These are phyloP conservation scores for Lablab purpureus DNA, from an alignment of 306 rosid species.

Conservation along the genomic window DNA sequence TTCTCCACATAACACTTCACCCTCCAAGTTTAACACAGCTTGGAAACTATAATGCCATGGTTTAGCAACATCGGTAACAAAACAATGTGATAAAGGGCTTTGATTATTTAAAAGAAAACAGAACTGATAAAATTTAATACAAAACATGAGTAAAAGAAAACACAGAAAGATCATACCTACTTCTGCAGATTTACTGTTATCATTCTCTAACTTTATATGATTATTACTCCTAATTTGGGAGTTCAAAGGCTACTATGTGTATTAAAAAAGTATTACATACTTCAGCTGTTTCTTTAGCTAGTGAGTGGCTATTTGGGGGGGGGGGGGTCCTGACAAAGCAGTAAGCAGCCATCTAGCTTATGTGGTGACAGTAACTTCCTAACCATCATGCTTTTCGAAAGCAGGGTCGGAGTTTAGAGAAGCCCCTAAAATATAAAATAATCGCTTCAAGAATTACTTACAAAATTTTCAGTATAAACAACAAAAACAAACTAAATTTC, in stretches of 20 bases:
- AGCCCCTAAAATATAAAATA: constrained; percentile 7
- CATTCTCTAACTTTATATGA: constrained; percentile 14
- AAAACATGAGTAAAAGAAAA: constrained; percentile 2
- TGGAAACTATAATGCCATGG: neutral
- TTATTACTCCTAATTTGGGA: constrained; percentile 8
- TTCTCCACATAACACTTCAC: constrained; percentile 6
- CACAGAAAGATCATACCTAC: neutral
- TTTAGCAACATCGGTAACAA: neutral
- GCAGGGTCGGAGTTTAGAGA: neutral
- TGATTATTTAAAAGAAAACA: constrained; percentile 30
- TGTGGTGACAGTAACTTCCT: constrained; percentile 11
- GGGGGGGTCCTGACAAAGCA: constrained; percentile 3
- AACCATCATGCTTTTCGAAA: neutral
- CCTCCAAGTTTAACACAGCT: constrained; percentile 9
- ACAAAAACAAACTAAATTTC: constrained; percentile 16
- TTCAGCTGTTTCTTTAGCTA: neutral
- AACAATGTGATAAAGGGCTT: constrained; percentile 17
- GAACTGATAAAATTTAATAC: neutral
- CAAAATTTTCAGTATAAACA: neutral
- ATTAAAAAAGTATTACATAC: neutral
- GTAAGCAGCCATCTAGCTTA: neutral
- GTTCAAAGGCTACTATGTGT: constrained; percentile 3
- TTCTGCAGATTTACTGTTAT: constrained; percentile 5
- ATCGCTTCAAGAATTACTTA: neutral
- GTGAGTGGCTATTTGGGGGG: neutral